Conservation (phyloP, 768 basidiomycete genomes). For the Psilocybe subaeruginosa region DNA sequence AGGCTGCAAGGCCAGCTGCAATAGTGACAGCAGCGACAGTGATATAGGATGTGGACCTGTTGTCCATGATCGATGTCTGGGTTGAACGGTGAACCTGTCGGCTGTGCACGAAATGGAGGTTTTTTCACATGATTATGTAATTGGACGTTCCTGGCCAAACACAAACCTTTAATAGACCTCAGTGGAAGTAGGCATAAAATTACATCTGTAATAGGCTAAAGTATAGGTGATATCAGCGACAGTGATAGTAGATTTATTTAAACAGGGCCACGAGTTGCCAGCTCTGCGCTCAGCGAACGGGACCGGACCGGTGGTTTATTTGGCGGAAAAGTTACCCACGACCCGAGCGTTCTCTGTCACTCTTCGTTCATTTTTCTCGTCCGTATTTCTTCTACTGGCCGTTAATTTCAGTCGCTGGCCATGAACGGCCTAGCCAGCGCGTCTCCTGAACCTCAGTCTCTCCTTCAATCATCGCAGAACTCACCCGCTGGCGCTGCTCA, state of each 20-base stretch:
- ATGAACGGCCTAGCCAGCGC: slow-evolving; percentile 48
- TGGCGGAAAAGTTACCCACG: slow-evolving; percentile 42
- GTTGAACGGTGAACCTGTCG: slow-evolving; percentile 11
- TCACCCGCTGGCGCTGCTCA: slow-evolving; percentile 27
- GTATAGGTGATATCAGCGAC: too few species aligned
- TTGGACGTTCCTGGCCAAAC: background rate
- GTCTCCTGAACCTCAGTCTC: slow-evolving; percentile 29
- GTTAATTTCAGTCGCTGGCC: slow-evolving; percentile 33
- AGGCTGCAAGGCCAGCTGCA: slow-evolving; percentile 68
- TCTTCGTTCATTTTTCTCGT: slow-evolving; percentile 33
- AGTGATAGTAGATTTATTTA: too few species aligned
- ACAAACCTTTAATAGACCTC: background rate
- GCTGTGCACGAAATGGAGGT: slow-evolving; percentile 7
- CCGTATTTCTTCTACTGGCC: slow-evolving; percentile 29
- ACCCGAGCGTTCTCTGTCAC: slow-evolving; percentile 24
- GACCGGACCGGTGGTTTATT: slow-evolving; percentile 25
- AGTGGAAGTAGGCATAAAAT: too few species aligned
- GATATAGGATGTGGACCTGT: slow-evolving; percentile 40
- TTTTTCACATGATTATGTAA: slow-evolving; percentile 29
- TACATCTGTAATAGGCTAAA: too few species aligned
- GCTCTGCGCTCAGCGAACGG: background rate
- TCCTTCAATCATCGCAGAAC: slow-evolving; percentile 31
- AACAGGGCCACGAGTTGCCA: too few species aligned
- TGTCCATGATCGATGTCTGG: slow-evolving; percentile 38
- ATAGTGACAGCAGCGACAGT: slow-evolving; percentile 52